Evolutionary conservation across 2,329 filamentous ascomycete species (phyloP), one percentile per base, ranked within the genome.

Genomic region (Trichothecium sympodiale): DNA sequence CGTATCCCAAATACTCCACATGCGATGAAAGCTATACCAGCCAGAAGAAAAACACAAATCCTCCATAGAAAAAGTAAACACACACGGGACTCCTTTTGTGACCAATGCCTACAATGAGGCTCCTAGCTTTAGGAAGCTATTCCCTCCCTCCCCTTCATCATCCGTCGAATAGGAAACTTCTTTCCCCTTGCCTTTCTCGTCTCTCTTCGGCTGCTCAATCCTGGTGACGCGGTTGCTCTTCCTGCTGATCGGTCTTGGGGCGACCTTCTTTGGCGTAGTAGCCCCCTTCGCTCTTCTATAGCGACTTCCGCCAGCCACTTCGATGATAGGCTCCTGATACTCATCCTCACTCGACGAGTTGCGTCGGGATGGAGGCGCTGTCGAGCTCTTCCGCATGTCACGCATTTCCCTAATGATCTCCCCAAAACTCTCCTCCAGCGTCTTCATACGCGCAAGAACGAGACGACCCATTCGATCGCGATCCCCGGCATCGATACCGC

Each of bases 371-470:
- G 65, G 61, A 3, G 64, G 61, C 25, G 57, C 57, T n/a, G 60
- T 64, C 20, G 60, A 63, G 28, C 57, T 61, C 32, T 56, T 59
- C 57, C 65, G 74, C 53, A 74, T 60, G 43, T 77, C 74, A 42
- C 83, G 77, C 54, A 94, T 80, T 55, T 91, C 85, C 42, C 75
- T 77, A 38, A 87, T 74, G n/a, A 94, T 80, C 40, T 94, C 85
- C 3, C 82, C 73, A 55, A 96, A 89, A 12, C 87, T 82, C 57
- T 94, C 86, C 54, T 96, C 88, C 3, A 96, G 68, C 7, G 82
- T 89, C 55, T 91, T 91, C 86, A 95, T 95, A 25, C 86, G 70
- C 8, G 86, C 85, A 31, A 95, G 65, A 58, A 95, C 82, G 31
- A 94, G 70, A 38, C 85, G 74, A 46, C 80, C 78, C 71, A 88